Conservation (phyloP, 441 rosid genomes). For the Gossypium trilobum region DNA sequence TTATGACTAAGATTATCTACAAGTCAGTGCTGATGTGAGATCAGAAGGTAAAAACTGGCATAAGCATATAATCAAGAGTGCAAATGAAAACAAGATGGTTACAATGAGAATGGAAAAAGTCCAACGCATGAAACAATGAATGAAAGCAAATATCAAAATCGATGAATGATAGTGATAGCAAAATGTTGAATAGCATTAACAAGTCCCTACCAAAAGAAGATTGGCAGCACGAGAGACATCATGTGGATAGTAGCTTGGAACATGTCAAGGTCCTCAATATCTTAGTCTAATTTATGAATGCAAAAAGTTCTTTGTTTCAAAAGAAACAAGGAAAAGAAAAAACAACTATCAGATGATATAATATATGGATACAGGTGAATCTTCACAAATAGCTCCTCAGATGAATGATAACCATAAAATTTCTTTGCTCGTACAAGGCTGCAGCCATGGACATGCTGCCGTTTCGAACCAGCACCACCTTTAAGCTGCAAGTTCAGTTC, state of each 20-base stretch:
- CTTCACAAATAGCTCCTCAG: constrained; percentile 83
- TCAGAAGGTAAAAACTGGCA: neutral
- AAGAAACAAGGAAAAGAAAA: neutral
- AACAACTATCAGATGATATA: neutral
- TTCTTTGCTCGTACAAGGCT: constrained; percentile 74
- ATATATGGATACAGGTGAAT: constrained; percentile 70
- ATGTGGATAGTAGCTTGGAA: constrained; percentile 68
- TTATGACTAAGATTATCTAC: neutral
- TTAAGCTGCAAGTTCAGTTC: constrained; percentile 47
- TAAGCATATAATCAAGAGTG: neutral
- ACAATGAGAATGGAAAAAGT: neutral
- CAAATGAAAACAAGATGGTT: neutral
- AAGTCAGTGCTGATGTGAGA: neutral
- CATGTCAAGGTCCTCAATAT: constrained; percentile 40
- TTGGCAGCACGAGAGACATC: constrained; percentile 78
- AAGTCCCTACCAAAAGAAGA: constrained; percentile 59
- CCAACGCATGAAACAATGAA: neutral
- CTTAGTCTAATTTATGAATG: neutral
- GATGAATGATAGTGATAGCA: neutral
- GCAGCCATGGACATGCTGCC: constrained; percentile 82
- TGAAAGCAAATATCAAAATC: neutral
- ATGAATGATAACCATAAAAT: constrained; percentile 78
- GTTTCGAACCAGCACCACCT: constrained; percentile 57
- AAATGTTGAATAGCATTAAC: neutral
- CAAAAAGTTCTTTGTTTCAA: neutral